Evolutionary conservation across 2,329 filamentous ascomycete species (phyloP), one percentile per base, ranked within the genome.

Genomic region (Xylaria sp.): DNA sequence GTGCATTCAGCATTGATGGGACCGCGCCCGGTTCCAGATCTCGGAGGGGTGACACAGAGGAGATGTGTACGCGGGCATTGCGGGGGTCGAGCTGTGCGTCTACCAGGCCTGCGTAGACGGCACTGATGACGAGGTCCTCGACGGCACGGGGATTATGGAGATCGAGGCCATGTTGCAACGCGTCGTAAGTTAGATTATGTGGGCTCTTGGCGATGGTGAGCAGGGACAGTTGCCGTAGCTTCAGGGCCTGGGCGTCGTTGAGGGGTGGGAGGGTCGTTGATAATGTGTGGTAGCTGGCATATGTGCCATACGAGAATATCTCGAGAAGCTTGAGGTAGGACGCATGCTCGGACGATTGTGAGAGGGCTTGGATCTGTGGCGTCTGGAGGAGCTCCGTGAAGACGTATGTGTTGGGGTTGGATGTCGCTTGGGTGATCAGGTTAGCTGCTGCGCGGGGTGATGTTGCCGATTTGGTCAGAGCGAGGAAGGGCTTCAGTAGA

Each of bases 271-370:
- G 89, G 71, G 74, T 74, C 23, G 79, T 63, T n/a, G 81, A 78
- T n/a, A 76, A 72, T 26, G 73, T 77, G 83, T 97, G 11, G 10
- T 56, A 97, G 74, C 91, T 88, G 68, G 87, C 83, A 84, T 93
- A 97, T 68, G 93, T 97, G 69, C 95, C 96, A 85, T 96, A 93
- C 67, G 94, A 93, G 81, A 99, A 99, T 76, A 97, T 90, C 80
- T 94, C 87, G 53, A 99, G 90, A 15, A 97, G 86, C 1, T 84
- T 88, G 59, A 96, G 85, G 80, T 93, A 82, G 3, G 83, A 74
- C 1, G 85, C 82, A 75, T 91, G 88, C 58, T 97, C 91, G 42
- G 85, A 78, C 9, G 79, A 79, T 46, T 88, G 79, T 46, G 84
- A 84, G 53, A 98, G 89, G 13, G 88, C 86, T 80, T 96, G 92